These are phyloP conservation scores for Botrytis porri DNA, from an alignment of 2,329 filamentous ascomycete species.

Conservation along the genomic window DNA sequence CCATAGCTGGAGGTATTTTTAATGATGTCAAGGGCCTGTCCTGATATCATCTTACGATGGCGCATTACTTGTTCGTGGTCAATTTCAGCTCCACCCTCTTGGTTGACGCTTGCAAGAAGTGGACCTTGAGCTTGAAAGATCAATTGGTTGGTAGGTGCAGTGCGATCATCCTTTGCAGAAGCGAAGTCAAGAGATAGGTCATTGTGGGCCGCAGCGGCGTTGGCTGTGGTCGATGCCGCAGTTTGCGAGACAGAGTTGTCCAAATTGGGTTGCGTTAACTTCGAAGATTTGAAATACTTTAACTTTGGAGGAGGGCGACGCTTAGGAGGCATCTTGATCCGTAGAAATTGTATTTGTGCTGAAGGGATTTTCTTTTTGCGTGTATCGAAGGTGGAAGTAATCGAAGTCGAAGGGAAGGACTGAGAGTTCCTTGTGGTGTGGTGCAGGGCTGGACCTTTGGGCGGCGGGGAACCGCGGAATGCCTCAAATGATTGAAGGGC, in stretches of 20 bases:
- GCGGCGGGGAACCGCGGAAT: neutral
- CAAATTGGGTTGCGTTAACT: fast-evolving
- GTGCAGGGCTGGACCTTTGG: neutral
- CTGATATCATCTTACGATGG: too few relatives aligned
- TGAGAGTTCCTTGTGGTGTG: too few relatives aligned
- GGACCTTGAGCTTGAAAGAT: neutral
- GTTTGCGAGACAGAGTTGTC: neutral
- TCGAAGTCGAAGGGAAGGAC: neutral
- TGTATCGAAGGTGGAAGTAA: neutral
- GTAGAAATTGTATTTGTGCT: neutral
- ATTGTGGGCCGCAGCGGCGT: neutral
- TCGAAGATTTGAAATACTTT: neutral
- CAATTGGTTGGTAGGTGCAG: neutral
- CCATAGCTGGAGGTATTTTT: neutral
- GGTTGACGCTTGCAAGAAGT: neutral
- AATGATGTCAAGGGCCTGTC: too few relatives aligned
- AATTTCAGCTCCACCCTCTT: too few relatives aligned
- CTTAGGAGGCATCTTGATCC: neutral
- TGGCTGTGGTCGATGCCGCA: neutral
- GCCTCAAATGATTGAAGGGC: neutral
- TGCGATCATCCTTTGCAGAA: neutral
- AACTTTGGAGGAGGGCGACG: neutral
- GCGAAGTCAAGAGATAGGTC: neutral
- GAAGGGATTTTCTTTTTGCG: neutral
- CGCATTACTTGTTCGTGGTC: too few relatives aligned